These are phyloP conservation scores for Populus hybrid DNA, from an alignment of 441 rosid genomes.

Conservation along the genomic window DNA sequence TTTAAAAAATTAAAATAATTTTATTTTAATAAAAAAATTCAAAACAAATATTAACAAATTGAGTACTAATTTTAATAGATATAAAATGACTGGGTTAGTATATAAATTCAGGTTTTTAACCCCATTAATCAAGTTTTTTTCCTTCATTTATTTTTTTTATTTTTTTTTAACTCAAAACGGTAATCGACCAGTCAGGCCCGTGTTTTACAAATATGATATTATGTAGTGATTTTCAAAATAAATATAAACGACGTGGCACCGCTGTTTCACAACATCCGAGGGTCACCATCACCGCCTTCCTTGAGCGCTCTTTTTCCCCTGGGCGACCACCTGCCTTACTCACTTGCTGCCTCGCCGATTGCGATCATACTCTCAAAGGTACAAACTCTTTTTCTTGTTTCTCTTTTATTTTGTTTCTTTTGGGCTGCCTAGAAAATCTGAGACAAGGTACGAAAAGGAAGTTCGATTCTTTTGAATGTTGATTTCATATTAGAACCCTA, in stretches of 20 bases:
- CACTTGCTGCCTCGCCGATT: not conserved
- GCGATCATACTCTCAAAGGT: conserved; percentile 5
- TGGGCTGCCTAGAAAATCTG: conserved; percentile 7
- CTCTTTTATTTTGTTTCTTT: not conserved
- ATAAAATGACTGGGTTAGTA: too few relatives aligned
- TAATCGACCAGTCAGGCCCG: too few relatives aligned
- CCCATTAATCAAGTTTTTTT: too few relatives aligned
- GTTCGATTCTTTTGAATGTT: not conserved
- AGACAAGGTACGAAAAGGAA: not conserved
- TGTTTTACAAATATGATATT: too few relatives aligned
- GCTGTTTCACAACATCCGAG: not conserved
- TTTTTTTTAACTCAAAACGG: too few relatives aligned
- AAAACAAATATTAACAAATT: too few relatives aligned
- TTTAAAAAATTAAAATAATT: too few relatives aligned
- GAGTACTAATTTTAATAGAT: fast-evolving
- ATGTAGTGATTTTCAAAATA: too few relatives aligned
- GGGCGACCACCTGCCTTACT: not conserved
- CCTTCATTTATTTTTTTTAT: too few relatives aligned
- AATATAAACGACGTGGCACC: not conserved
- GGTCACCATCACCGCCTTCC: not conserved
- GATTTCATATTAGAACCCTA: not conserved
- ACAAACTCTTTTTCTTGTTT: not conserved
- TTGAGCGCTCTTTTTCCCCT: not conserved
- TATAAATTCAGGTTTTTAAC: too few relatives aligned
- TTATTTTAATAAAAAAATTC: too few relatives aligned